A percentile compares a stretch with the other conserved stretches of the same genome.
These are phyloP conservation scores for Carex scoparia DNA, from an alignment of 176 grass and related monocot genomes.

Conservation along the genomic window DNA sequence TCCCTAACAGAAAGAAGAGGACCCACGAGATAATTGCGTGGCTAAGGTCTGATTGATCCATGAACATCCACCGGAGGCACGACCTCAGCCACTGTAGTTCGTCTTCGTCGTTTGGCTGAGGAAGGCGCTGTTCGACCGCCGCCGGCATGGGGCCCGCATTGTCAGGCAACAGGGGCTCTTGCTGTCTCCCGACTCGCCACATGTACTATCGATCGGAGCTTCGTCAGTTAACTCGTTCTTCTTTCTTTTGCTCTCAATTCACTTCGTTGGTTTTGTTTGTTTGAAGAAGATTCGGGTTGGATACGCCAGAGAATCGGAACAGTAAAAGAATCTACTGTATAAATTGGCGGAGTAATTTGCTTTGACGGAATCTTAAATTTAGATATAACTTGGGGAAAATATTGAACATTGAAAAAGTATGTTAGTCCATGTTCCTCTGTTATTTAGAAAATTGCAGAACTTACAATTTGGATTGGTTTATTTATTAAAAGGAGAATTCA, in stretches of 20 bases:
- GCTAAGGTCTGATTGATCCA: constrained; percentile 51
- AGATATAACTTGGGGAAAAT: not conserved
- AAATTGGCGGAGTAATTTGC: not conserved
- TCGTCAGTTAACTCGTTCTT: not conserved
- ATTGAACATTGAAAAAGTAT: too few relatives aligned
- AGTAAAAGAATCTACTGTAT: not conserved
- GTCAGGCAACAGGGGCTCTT: not conserved
- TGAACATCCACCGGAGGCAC: constrained; percentile 68
- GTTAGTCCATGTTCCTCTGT: not conserved
- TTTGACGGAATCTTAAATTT: not conserved
- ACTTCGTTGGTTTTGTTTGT: not conserved
- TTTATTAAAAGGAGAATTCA: too few relatives aligned
- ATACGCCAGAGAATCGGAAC: not conserved
- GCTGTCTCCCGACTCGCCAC: not conserved
- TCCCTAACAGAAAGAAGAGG: constrained; percentile 46
- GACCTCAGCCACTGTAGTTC: constrained; percentile 68
- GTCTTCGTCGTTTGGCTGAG: constrained; percentile 46
- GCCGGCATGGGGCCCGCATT: not conserved
- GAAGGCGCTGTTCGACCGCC: constrained; percentile 5
- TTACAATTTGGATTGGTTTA: not conserved
- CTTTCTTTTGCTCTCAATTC: not conserved
- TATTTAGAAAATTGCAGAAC: not conserved
- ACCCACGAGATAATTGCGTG: constrained; percentile 44
- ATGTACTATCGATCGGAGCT: not conserved
- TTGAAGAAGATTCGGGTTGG: not conserved